Conservation (phyloP, 192 early-diverging fungal species). For the Kappamyces sp. region DNA sequence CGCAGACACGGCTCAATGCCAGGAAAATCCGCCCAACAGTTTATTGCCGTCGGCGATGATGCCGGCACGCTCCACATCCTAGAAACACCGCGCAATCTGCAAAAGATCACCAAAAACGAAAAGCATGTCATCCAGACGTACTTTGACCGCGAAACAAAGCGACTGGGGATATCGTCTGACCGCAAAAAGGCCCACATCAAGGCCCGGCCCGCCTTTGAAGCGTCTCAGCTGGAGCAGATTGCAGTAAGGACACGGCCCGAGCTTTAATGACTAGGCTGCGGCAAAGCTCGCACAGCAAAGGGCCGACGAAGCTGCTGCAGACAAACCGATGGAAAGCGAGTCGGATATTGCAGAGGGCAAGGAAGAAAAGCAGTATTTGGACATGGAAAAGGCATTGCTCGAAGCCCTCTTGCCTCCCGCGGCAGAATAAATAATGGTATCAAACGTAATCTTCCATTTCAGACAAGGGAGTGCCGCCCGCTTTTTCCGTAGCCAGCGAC, state of each 20-base stretch:
- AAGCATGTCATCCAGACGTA: constrained; percentile 37
- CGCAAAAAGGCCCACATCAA: constrained; percentile 36
- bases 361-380: constrained; percentile 24
- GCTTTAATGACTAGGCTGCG: neutral
- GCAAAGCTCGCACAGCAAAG: constrained; percentile 9
- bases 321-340: neutral
- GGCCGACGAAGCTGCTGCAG: constrained; percentile 8
- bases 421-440: constrained; percentile 17
- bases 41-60: constrained; percentile 58
- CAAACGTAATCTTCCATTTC: constrained; percentile 7
- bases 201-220: constrained; percentile 41
- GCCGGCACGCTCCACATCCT: constrained; percentile 60
- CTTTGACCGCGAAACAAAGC: constrained; percentile 51
- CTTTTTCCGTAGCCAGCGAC: neutral
- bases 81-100: constrained; percentile 51
- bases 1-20: neutral
- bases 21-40: constrained; percentile 39
- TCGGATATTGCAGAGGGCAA: neutral
- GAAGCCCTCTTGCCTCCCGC: constrained; percentile 10
- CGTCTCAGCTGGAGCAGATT: constrained; percentile 27
- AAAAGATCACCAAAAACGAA: constrained; percentile 51
- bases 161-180: constrained; percentile 35
- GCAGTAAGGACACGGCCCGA: constrained; percentile 6
- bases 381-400: constrained; percentile 22
- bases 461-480: neutral